Conservation (phyloP, 2,329 filamentous ascomycete genomes). For the Pezicula carpinea region DNA sequence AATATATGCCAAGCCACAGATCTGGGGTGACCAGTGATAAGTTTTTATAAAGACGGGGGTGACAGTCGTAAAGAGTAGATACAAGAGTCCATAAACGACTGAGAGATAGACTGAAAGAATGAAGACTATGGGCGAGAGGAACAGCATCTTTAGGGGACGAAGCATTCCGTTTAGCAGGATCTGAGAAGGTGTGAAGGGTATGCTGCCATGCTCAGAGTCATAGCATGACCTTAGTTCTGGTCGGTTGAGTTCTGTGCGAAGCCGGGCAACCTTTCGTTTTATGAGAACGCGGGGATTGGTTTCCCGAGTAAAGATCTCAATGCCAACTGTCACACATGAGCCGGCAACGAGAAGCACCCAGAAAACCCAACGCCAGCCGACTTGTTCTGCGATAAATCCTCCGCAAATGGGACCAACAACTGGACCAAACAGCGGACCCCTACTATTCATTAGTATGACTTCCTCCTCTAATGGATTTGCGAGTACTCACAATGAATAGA, state of each 20-base stretch:
- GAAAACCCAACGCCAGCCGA: conserved; percentile 40
- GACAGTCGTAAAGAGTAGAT: conserved; percentile 49
- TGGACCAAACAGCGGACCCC: background rate
- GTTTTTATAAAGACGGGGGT: conserved; percentile 41
- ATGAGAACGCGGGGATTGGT: conserved; percentile 49
- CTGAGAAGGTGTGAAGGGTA: conserved; percentile 14
- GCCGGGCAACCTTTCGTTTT: conserved; percentile 38
- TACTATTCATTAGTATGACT: conserved; percentile 25
- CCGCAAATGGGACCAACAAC: background rate
- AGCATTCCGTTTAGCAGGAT: conserved; percentile 39
- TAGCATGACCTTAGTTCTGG: conserved; percentile 43
- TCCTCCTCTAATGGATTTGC: conserved; percentile 23
- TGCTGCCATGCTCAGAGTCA: conserved; percentile 19
- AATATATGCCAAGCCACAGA: conserved; percentile 39
- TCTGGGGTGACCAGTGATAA: conserved; percentile 37
- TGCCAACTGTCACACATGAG: conserved; percentile 25
- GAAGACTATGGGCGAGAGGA: conserved; percentile 32
- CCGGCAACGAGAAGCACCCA: conserved; percentile 45
- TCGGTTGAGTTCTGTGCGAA: conserved; percentile 40
- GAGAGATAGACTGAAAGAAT: conserved; percentile 46
- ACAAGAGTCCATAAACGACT: conserved; percentile 48
- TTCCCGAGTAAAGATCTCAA: conserved; percentile 39
- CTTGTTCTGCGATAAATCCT: conserved; percentile 35
- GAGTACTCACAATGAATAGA: conserved; percentile 18
- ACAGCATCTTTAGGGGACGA: conserved; percentile 43